Base-by-base conservation (phyloP, 257 asterid genomes). In the Leptodermis oblonga region DNA sequence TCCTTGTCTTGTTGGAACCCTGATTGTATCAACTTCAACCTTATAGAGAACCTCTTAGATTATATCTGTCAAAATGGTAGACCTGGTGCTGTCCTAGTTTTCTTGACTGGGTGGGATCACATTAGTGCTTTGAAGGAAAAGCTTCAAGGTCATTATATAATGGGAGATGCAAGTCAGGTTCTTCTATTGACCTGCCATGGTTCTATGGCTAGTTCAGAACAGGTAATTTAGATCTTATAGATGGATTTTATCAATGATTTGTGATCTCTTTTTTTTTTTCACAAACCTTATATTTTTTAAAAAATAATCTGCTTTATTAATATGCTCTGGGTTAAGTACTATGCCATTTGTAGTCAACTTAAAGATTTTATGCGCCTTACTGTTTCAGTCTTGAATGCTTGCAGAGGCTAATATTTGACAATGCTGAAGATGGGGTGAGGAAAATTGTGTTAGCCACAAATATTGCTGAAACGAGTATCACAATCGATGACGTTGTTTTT, bases 101-200 rank as follows among this genome's bases (percentile, higher is more conserved):
- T 90, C 78, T 74, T 92, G 89, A 92, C 98, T 17, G 98, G 98
- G 54, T 92, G 98, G 98, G 98, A 92, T 49, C 97, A 92, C 80
- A 92, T 92, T 77, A 79, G 70, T 64, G 84, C 98, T 58, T 80
- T 92, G 74, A 92, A 86, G 76, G 92, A 92, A 52, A 90, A 90
- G 84, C 96, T 92, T 70, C 90, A 76, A 78, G 82, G 84, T 76
- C 92, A 90, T 87, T 85, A 84, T 71, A 67, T 90, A 41, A 70
- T 92, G 67, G 98, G 98, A 80, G 95, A 90, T 80, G 55, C 88
- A 49, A 81, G 73, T 68, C 86, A 78, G n/a, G 96, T 88, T 79
- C 80, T 88, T 65, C 71, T 92, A 80, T 74, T 92, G 82, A 88
- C 96, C 71, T 92, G 97, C 85, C 98, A 92, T 71, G 97, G 98